phyloP scores from a whole-genome alignment of 768 basidiomycete species.

The Leccinum fibrillosum region DNA sequence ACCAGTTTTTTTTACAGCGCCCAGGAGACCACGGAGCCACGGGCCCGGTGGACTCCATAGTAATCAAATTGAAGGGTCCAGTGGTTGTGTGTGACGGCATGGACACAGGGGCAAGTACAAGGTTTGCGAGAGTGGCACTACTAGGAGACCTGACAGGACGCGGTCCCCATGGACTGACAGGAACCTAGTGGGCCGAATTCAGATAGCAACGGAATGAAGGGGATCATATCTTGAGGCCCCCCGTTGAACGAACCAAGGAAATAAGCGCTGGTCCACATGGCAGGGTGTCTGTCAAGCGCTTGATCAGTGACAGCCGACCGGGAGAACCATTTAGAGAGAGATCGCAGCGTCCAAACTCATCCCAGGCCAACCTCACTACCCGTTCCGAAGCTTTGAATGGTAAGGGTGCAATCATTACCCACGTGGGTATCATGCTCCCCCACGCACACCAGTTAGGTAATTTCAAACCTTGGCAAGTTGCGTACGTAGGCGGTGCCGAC shows the following conservation, averaged over 20 bases:
- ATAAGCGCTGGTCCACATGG: slow-evolving; percentile 1
- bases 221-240: not conserved
- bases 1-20: not conserved
- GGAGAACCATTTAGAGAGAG: not conserved
- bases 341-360: not conserved
- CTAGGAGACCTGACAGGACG: slow-evolving; percentile 5
- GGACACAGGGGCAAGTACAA: slow-evolving; percentile 1
- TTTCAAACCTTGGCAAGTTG: not conserved
- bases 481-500: slow-evolving; percentile 8
- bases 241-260: not conserved
- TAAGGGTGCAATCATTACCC: not conserved
- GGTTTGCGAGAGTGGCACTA: slow-evolving; percentile 4
- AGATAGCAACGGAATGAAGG: slow-evolving; percentile 5
- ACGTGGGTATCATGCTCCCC: slow-evolving; percentile 4
- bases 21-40: slow-evolving; percentile 15
- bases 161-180: slow-evolving; percentile 9
- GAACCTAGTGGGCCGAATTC: not conserved
- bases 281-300: not conserved
- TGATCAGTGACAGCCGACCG: not conserved
- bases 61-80: slow-evolving; percentile 19
- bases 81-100: slow-evolving; percentile 3
- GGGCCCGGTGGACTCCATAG: slow-evolving; percentile 19
- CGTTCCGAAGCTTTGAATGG: not conserved
- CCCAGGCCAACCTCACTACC: not conserved
- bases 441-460: slow-evolving; percentile 5